Conservation (phyloP, 306 rosid genomes). For the Prunus mira region DNA sequence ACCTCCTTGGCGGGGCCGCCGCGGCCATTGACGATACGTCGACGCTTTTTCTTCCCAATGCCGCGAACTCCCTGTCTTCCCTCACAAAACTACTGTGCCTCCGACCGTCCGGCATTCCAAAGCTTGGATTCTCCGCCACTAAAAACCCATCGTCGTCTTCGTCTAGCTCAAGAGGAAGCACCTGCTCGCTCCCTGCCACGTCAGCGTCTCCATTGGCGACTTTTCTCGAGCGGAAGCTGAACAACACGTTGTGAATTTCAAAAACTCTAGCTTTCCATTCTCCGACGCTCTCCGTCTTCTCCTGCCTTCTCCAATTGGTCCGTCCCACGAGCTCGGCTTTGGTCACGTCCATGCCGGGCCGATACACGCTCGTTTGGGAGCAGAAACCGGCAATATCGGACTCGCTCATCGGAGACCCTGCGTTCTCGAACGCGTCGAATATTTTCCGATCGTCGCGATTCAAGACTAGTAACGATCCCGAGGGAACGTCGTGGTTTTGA, state of each 20-base stretch:
- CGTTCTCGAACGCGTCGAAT: slow-evolving; percentile 85
- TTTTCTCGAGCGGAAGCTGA: slow-evolving; percentile 86
- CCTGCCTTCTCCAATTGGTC: slow-evolving; percentile 90
- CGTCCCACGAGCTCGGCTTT: slow-evolving; percentile 79
- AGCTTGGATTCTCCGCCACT: slow-evolving; percentile 81
- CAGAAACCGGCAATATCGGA: slow-evolving; percentile 74
- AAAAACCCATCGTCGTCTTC: slow-evolving; percentile 94
- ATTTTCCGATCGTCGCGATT: slow-evolving; percentile 70
- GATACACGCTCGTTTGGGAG: slow-evolving; percentile 77
- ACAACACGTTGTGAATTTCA: slow-evolving; percentile 79
- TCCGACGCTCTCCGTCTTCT: slow-evolving; percentile 81
- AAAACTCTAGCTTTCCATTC: slow-evolving; percentile 84
- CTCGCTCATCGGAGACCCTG: slow-evolving; percentile 75
- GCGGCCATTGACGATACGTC: slow-evolving; percentile 43
- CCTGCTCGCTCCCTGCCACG: slow-evolving; percentile 75
- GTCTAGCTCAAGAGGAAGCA: slow-evolving; percentile 74
- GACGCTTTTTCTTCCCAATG: slow-evolving; percentile 74
- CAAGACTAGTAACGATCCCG: slow-evolving; percentile 65
- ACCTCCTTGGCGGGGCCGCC: slow-evolving; percentile 38
- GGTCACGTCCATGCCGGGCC: slow-evolving; percentile 97
- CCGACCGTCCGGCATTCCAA: slow-evolving; percentile 54
- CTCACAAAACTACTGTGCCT: slow-evolving; percentile 83
- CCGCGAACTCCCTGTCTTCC: slow-evolving; percentile 78
- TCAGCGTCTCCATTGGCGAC: slow-evolving; percentile 51
- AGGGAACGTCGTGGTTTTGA: slow-evolving; percentile 36